Evolutionary conservation across 805 yeast genomes (phyloP), one percentile per base, ranked within the genome.

Genomic region (Candida methanosorbosa): DNA sequence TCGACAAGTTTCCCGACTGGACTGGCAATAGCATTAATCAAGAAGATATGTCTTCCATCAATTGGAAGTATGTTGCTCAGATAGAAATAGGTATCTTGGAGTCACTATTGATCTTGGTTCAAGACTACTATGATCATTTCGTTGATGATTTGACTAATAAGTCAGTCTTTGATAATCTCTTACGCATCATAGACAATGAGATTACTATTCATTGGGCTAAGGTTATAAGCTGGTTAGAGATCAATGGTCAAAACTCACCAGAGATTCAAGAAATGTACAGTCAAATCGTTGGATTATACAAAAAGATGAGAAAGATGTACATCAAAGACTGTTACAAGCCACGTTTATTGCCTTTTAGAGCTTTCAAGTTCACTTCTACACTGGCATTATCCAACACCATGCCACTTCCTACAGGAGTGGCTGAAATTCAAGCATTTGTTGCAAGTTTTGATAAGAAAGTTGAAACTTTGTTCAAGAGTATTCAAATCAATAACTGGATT

Each of bases 81-180:
- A 82, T 88, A 29, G 92, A 87, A 50, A 66, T 81, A 26, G 94
- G 94, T 27, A 75, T 87, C 22, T 62, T 87, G 39, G 94, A 84
- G 50, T 84, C 86, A 0, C 61, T 86, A 37, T 68, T 76, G 29
- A 70, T 80, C 21, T 68, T 94, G 54, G 74, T 85, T 16, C 68
- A 74, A 30, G 78, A 80, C 44, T 84, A 81, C 50, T 87, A 80
- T 52, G 58, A 71, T 20, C 92, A 84, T 50, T 84, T 88, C 49
- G 68, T 79, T 4, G 81, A 78, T 50, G 84, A 81, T 45, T 50
- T 80, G 40, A 56, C 60, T 11, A 76, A 79, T 46, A 76, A 81
- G 44, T 60, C 64, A 4, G 62, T 70, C 2, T 68, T 85, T 48
- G 71, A 81, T 34, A 79, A 78, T 38, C 61, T 86, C 30, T 57